These are phyloP conservation scores for Lecanicillium sp. DNA, from an alignment of 2,329 filamentous ascomycete genomes.

Conservation along the genomic window DNA sequence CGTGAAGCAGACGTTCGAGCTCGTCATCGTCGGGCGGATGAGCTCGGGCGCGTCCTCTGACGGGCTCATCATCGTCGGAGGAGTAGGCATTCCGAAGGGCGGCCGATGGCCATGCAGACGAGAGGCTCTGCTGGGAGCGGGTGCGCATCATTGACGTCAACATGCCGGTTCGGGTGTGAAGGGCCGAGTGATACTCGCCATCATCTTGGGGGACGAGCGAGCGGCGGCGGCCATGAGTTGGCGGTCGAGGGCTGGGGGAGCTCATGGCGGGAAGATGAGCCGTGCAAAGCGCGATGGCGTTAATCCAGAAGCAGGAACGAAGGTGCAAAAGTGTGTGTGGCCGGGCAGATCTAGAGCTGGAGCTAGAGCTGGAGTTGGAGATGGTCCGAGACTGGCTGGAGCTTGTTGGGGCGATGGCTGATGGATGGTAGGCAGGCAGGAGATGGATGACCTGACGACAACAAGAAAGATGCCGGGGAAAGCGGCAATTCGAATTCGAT, in stretches of 20 bases:
- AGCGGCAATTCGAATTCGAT: too few species aligned
- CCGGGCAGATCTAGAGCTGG: too few species aligned
- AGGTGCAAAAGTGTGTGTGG: too few species aligned
- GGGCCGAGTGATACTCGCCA: constrained; percentile 24
- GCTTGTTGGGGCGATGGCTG: too few species aligned
- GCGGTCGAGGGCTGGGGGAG: constrained; percentile 14
- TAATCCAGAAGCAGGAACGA: not conserved
- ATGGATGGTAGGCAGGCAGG: too few species aligned
- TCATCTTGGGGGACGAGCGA: constrained; percentile 30
- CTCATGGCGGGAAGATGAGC: not conserved
- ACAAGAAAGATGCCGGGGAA: too few species aligned
- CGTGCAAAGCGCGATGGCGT: not conserved
- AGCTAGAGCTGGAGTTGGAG: too few species aligned
- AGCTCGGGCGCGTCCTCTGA: constrained; percentile 15
- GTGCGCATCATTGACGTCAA: constrained; percentile 34
- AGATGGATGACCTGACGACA: too few species aligned
- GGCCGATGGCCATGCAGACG: constrained; percentile 20
- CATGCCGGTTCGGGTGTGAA: constrained; percentile 32
- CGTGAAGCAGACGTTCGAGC: constrained; percentile 38
- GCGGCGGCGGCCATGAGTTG: constrained; percentile 22
- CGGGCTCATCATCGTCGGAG: constrained; percentile 18
- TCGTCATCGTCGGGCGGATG: constrained; percentile 36
- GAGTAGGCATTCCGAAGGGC: constrained; percentile 4
- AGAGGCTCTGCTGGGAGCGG: constrained; percentile 30
- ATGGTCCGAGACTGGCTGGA: too few species aligned